Evolutionary conservation across 371 early-diverging fungal genomes (phyloP).

Genomic region (Mortierella polycephala): DNA sequence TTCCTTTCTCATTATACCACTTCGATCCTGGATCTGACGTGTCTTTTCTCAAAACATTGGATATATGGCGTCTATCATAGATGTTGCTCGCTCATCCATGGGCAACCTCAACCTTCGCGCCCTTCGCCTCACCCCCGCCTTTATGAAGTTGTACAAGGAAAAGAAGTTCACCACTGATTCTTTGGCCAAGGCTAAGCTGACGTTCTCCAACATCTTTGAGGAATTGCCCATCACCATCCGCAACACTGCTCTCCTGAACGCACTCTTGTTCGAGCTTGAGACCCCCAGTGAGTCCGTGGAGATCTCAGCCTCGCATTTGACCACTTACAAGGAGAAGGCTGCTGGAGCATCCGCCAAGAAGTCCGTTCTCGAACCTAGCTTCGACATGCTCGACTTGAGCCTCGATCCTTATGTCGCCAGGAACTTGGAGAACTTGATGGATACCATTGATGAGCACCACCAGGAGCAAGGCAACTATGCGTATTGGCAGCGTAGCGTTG

Average conservation of each 20-base stretch:
- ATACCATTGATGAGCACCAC: conserved; percentile 89
- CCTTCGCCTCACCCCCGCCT: conserved; percentile 85
- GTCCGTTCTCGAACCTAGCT: conserved; percentile 82
- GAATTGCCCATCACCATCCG: conserved; percentile 89
- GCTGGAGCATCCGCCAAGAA: conserved; percentile 20
- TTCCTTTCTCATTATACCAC: neutral
- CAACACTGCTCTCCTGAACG: conserved; percentile 84
- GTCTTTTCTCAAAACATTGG: too few species aligned
- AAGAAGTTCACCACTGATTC: conserved; percentile 87
- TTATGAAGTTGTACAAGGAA: conserved; percentile 86
- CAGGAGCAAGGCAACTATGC: conserved; percentile 93
- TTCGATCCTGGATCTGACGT: neutral
- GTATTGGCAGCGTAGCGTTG: conserved; percentile 92
- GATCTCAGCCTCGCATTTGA: conserved; percentile 54
- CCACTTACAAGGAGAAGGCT: conserved; percentile 42
- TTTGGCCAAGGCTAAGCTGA: conserved; percentile 80
- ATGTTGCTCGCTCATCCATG: conserved; percentile 84
- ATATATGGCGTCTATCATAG: conserved; percentile 42
- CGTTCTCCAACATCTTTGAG: conserved; percentile 89
- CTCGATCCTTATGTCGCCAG: conserved; percentile 86
- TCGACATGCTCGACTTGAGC: conserved; percentile 84
- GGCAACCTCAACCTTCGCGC: conserved; percentile 91
- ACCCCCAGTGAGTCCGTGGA: conserved; percentile 50
- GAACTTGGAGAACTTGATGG: conserved; percentile 88
- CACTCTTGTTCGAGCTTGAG: conserved; percentile 87